Evolutionary conservation across 192 early-diverging fungal genomes (phyloP), one percentile per base, ranked within the genome.

Genomic region (Coemansia sp.): DNA sequence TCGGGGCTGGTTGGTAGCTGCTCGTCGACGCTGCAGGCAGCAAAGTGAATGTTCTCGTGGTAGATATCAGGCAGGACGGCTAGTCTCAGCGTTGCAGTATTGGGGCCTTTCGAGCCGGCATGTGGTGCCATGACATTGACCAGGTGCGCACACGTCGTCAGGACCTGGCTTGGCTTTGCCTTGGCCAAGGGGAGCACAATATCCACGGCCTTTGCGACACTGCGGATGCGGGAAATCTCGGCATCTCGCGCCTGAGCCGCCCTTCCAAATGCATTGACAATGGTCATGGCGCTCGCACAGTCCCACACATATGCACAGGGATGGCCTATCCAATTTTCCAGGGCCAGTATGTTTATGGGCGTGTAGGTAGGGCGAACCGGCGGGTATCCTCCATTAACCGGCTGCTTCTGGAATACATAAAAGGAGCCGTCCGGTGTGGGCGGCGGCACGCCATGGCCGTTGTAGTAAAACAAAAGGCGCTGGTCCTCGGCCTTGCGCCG

Each of bases 371-470:
- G 9, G n/a, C 20, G 14, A 8, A 87, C 28, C 86, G 88, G 7
- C 4, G 8, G 26, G n/a, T 17, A 8, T 8, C 11, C 12, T 10
- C 10, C 12, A 14, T 45, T 93, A 76, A n/a, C n/a, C n/a, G 89
- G 94, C 42, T 86, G 85, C 54, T 85, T 86, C 75, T 96, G 94
- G 56, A 96, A 96, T 23, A 92, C 93, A 94, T 94, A 99, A 31
- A 96, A 87, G 57, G 93, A 90, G 44, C 96, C 96, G 41, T 86
- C 89, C 14, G 75, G 57, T 7, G 92, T 96, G 6, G 96, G 94
- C 45, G 82, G 84, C 1, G 96, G 96, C n/a, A 99, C 92, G 33
- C 96, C 96, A 50, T 99, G 96, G 7, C 96, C 96, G 50, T 99
- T 99, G 74, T 96, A 99, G 56, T 99, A 92, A 46, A 99, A 96